Percentiles rank a stretch among this genome's conserved stretches.
These are phyloP conservation scores for Phytophthora macrochlamydospora DNA, from an alignment of 352 stramenopile species.

Conservation along the genomic window DNA sequence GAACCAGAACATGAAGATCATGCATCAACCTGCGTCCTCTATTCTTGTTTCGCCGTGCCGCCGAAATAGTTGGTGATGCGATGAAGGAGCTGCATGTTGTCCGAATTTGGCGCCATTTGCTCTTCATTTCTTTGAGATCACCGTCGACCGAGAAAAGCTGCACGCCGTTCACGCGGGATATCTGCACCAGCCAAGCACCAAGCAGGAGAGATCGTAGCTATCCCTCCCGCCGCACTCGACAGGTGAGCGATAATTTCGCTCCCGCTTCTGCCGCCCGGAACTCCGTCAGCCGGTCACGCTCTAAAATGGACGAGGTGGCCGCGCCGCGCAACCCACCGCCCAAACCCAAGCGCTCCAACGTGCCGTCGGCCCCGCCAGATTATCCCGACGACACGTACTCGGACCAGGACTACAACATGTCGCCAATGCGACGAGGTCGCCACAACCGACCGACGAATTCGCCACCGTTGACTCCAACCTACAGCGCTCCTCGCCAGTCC, in stretches of 20 bases:
- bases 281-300: constrained; percentile 16
- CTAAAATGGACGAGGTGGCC: constrained; percentile 62
- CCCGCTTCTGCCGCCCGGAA: constrained; percentile 36
- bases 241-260: constrained; percentile 48
- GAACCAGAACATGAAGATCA: background rate
- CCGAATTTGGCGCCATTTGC: constrained; percentile 2
- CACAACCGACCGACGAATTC: constrained; percentile 64
- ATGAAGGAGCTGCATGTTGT: constrained; percentile 10
- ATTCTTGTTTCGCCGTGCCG: constrained; percentile 22
- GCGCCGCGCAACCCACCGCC: constrained; percentile 61
- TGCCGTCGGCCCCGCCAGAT: constrained; percentile 28
- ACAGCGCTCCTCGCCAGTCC: constrained; percentile 41
- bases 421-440: constrained; percentile 64
- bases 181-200: constrained; percentile 8
- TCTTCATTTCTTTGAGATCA: constrained; percentile 3
- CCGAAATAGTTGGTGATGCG: constrained; percentile 30
- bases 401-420: constrained; percentile 65
- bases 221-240: constrained; percentile 8
- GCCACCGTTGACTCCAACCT: constrained; percentile 67
- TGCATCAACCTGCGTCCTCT: constrained; percentile 4
- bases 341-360: constrained; percentile 76
- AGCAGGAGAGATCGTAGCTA: constrained; percentile 16
- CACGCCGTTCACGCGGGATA: background rate
- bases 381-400: constrained; percentile 66
- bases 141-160: constrained; percentile 9